Evolutionary conservation across 2,329 filamentous ascomycete species (phyloP), one percentile per base, ranked within the genome.

Genomic region (Fulvia fulva): DNA sequence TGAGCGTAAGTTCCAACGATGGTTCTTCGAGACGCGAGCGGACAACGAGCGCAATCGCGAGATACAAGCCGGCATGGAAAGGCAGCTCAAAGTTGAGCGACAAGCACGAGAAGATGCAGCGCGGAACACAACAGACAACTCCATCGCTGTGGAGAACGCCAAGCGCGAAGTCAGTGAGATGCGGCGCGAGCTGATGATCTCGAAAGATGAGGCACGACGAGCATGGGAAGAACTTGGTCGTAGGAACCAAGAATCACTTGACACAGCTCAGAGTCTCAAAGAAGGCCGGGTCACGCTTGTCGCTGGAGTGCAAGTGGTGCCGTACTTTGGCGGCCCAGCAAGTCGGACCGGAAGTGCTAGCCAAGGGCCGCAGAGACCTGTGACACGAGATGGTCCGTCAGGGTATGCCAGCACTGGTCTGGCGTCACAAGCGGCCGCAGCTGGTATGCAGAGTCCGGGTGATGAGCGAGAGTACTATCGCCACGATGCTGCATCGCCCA

Each of bases 141-240:
- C 65, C 34, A 64, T 64, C 11, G 63, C 63, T 22, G 57, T 64
- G 2, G 67, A 69, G 55, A 67, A 63, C 44, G 68, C 69, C 22
- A 67, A 64, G 44, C 60, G 67, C 11, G 70, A 72, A 66, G 83
- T 96, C n/a, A 81, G 82, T 16, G 94, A 97, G 74, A 91, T 96
- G 88, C 88, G 89, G 67, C 90, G 94, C 63, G 94, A 99, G 75
- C 80, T 97, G 41, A 84, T 89, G 68, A 99, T 99, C 61, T 95
- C 92, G 41, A 97, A 96, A 71, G 93, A 97, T 67, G 94, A 99
- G 75, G 93, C 94, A 8, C 86, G 93, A 34, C 85, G 94, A 57
- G 94, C 94, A 1, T 99, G 94, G 94, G 94, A 99, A 76, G 94
- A 97, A 74, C 84, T 99, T 1, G 94, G 94, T 23, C 84, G 93